Evolutionary conservation across 805 yeast species (phyloP).

Genomic region (Priceomyces castillae): DNA sequence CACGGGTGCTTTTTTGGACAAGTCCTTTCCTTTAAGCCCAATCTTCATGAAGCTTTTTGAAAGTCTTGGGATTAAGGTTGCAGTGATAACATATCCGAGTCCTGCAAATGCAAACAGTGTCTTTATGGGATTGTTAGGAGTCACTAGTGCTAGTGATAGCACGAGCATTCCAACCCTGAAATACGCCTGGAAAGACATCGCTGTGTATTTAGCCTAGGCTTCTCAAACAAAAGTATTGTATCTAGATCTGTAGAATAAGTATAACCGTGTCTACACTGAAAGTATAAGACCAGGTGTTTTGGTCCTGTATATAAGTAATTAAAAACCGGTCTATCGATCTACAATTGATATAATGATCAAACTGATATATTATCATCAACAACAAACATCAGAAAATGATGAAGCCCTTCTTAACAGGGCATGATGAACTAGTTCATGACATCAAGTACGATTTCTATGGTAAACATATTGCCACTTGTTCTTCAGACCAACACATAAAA

Average conservation of each 20-base stretch:
- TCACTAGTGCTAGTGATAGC: constrained; percentile 21
- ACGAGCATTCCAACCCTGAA: constrained; percentile 13
- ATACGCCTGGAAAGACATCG: neutral
- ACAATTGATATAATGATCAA: too few species aligned
- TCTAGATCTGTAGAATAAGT: too few species aligned
- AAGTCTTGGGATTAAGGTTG: constrained; percentile 64
- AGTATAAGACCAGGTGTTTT: neutral
- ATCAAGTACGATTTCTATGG: constrained; percentile 93
- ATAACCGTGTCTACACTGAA: neutral
- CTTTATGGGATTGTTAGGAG: constrained; percentile 47
- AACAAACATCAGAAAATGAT: constrained; percentile 11
- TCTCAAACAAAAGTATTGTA: too few species aligned
- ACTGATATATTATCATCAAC: neutral
- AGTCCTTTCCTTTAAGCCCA: constrained; percentile 84
- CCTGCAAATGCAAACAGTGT: constrained; percentile 67
- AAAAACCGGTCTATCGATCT: too few species aligned
- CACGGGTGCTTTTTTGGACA: constrained; percentile 74
- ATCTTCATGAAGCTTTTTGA: constrained; percentile 63
- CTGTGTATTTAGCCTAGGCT: too few species aligned
- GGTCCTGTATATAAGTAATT: neutral
- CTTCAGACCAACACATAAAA: constrained; percentile 90
- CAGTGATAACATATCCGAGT: constrained; percentile 62
- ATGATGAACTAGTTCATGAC: constrained; percentile 89
- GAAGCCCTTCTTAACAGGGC: constrained; percentile 84
- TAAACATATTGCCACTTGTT: constrained; percentile 86